Percentiles rank a stretch among this genome's conserved stretches.
These are phyloP conservation scores for Candida hungchunana DNA, from an alignment of 805 yeast species.

Conservation along the genomic window DNA sequence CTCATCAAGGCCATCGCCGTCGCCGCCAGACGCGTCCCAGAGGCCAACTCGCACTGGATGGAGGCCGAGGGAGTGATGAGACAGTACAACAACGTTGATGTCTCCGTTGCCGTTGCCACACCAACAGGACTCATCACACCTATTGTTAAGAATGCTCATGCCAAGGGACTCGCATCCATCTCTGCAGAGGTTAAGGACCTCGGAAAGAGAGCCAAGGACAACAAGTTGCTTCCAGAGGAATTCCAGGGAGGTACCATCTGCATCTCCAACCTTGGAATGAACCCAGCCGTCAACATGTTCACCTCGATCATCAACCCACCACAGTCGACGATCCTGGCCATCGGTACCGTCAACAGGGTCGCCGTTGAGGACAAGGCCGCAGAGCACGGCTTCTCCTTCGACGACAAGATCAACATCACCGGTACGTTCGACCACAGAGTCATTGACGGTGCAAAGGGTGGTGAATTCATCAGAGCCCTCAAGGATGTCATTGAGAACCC, in stretches of 20 bases:
- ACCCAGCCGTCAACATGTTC: slow-evolving; percentile 85
- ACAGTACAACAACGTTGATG: slow-evolving; percentile 88
- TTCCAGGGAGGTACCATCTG: slow-evolving; percentile 99
- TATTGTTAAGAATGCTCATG: slow-evolving; percentile 82
- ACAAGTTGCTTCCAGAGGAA: slow-evolving; percentile 92
- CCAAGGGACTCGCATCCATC: slow-evolving; percentile 80
- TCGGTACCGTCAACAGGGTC: slow-evolving; percentile 87
- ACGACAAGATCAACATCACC: slow-evolving; percentile 84
- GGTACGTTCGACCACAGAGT: slow-evolving; percentile 98
- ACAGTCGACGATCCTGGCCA: slow-evolving; percentile 88
- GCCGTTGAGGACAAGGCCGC: slow-evolving; percentile 90
- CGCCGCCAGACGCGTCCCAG: slow-evolving; percentile 88
- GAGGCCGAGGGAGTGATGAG: slow-evolving; percentile 86
- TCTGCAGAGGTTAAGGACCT: slow-evolving; percentile 84
- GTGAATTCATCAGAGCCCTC: slow-evolving; percentile 91
- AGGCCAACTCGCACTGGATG: slow-evolving; percentile 91
- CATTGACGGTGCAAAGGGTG: slow-evolving; percentile 97
- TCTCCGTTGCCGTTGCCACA: slow-evolving; percentile 97
- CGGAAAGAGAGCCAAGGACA: slow-evolving; percentile 93
- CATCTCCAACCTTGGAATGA: slow-evolving; percentile 98
- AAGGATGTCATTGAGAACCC: slow-evolving; percentile 94
- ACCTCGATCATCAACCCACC: slow-evolving; percentile 99
- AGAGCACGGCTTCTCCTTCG: slow-evolving; percentile 90
- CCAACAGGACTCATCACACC: slow-evolving; percentile 98
- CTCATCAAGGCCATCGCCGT: slow-evolving; percentile 90